Percentiles rank a stretch among this genome's conserved stretches.
phyloP scores from a whole-genome alignment of 768 basidiomycete genomes.

The Termitomyces sp. region DNA sequence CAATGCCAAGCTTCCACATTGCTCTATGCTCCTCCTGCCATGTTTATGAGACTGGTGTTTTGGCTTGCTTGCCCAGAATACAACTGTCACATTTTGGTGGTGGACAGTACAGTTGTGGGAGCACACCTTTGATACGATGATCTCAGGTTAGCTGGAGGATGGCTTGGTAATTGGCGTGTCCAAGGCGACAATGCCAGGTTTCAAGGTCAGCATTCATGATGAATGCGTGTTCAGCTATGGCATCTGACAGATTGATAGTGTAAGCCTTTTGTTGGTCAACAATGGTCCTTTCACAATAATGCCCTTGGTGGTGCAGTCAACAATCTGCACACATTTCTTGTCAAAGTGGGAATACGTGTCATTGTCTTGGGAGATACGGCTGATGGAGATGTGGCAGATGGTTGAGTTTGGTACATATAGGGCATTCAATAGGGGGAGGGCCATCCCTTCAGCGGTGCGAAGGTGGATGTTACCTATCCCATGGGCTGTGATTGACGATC shows the following conservation, averaged over 20 bases:
- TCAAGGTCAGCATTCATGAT: no score
- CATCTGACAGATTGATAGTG: neutral
- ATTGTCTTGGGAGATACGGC: neutral
- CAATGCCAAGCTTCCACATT: neutral
- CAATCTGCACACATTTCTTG: no score
- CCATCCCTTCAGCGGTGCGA: neutral
- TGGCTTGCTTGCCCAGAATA: no score
- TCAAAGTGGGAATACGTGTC: no score
- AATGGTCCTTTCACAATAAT: neutral
- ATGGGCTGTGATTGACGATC: neutral
- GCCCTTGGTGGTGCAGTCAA: neutral
- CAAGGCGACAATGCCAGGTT: neutral
- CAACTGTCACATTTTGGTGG: no score
- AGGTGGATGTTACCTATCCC: neutral
- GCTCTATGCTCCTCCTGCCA: neutral
- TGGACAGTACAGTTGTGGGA: neutral
- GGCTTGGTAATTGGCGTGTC: neutral
- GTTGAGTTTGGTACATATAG: neutral
- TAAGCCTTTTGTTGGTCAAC: neutral
- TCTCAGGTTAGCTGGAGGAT: neutral
- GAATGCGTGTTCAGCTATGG: neutral
- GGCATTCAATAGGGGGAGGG: neutral
- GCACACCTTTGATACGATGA: neutral
- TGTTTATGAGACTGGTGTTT: no score
- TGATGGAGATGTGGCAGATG: no score